These are phyloP conservation scores for Sonneratia alba DNA, from an alignment of 345 rosid genomes.

Conservation along the genomic window DNA sequence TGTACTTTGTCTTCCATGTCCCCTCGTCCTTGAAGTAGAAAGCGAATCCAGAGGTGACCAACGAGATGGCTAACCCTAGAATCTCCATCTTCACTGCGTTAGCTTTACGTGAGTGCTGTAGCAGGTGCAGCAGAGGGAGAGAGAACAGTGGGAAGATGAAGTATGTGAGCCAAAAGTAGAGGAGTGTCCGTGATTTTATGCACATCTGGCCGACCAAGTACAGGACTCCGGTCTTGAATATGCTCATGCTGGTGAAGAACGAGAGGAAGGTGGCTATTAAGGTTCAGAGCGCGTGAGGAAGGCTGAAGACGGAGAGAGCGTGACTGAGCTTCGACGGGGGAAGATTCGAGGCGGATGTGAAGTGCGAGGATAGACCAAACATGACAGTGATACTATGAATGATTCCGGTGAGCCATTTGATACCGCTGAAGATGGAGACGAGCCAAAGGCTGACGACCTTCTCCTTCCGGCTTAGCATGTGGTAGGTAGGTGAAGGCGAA, in stretches of 20 bases:
- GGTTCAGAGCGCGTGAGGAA: slow-evolving; percentile 13
- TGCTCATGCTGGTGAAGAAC: slow-evolving; percentile 12
- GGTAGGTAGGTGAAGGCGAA: slow-evolving; percentile 32
- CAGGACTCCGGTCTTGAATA: slow-evolving; percentile 13
- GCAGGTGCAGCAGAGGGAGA: slow-evolving; percentile 15
- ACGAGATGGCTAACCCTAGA: slow-evolving; percentile 11
- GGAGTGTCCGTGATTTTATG: slow-evolving; percentile 5
- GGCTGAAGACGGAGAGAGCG: slow-evolving; percentile 4
- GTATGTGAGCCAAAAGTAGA: slow-evolving; percentile 14
- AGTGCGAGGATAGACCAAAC: slow-evolving; percentile 9
- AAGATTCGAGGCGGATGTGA: neutral
- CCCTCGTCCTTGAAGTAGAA: slow-evolving; percentile 11
- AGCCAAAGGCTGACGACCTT: slow-evolving; percentile 36
- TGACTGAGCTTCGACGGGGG: neutral
- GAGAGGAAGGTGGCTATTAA: slow-evolving; percentile 7
- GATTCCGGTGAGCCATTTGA: slow-evolving; percentile 41
- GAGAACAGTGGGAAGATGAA: slow-evolving; percentile 13
- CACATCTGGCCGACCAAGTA: slow-evolving; percentile 15
- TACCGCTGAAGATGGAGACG: slow-evolving; percentile 55
- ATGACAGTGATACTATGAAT: slow-evolving; percentile 15
- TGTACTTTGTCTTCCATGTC: neutral
- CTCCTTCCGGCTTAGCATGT: slow-evolving; percentile 30
- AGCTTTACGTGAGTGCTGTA: slow-evolving; percentile 9
- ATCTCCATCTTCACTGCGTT: slow-evolving; percentile 16
- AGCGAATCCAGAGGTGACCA: slow-evolving; percentile 11